Evolutionary conservation across 2,329 filamentous ascomycete species (phyloP).

Genomic region (Leptographium lundbergii): DNA sequence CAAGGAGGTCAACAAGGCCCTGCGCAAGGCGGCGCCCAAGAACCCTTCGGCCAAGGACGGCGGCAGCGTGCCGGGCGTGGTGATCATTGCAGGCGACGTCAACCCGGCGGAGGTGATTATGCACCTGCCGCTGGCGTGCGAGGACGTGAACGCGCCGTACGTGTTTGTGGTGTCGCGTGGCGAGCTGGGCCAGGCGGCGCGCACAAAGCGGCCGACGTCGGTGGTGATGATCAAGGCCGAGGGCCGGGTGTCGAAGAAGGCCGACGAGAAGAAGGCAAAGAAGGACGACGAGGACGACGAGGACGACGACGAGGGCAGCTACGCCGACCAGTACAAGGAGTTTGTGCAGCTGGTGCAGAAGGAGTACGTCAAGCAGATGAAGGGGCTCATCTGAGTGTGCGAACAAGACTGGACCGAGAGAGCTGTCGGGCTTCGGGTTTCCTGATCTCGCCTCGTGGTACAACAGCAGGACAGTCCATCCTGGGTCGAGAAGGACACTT

Average conservation of each 20-base stretch:
- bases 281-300: conserved; percentile 28
- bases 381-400: conserved; percentile 14
- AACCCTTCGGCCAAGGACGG: conserved; percentile 41
- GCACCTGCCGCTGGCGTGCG: conserved; percentile 93
- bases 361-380: conserved; percentile 45
- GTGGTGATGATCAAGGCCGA: conserved; percentile 66
- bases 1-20: conserved; percentile 96
- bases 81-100: conserved; percentile 93
- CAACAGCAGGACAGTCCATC: background rate
- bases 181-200: conserved; percentile 84
- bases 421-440: background rate
- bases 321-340: conserved; percentile 50
- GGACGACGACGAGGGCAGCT: conserved; percentile 43
- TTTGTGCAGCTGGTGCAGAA: conserved; percentile 55
- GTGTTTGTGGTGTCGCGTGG: conserved; percentile 87
- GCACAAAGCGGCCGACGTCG: conserved; percentile 91
- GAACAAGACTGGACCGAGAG: conserved; percentile 4
- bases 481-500: background rate
- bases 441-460: background rate
- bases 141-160: conserved; percentile 96
- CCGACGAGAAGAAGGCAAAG: conserved; percentile 44
- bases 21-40: conserved; percentile 75
- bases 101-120: conserved; percentile 98
- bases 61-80: conserved; percentile 50
- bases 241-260: conserved; percentile 11